Evolutionary conservation across 192 early-diverging fungal genomes (phyloP), one percentile per base, ranked within the genome.

Genomic region (Podila clonocystis): DNA sequence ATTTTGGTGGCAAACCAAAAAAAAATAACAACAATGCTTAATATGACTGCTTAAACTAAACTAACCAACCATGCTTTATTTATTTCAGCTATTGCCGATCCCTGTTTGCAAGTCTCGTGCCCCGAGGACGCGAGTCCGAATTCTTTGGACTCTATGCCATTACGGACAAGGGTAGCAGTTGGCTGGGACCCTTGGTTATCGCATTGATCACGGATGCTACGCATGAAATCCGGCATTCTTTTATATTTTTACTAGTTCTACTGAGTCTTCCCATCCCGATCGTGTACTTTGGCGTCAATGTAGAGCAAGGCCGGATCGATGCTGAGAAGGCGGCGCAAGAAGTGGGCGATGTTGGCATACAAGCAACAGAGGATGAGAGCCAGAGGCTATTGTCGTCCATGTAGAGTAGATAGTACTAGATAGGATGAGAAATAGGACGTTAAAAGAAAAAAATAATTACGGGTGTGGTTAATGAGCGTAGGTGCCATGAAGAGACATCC

Each of bases 101-200:
- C 22, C 65, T 91, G 70, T 92, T 88, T 74, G 79, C 85, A 13
- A 88, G 89, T 55, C 75, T 93, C 30, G 58, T 90, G 0, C 91
- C 91, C 1, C 82, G 73, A 20, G 91, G 91, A 7, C 65, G 75
- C 28, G 91, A 93, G 72, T 79, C 89, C 6, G 87, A 91, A 74
- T 91, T 93, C 73, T 93, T 91, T 70, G 85, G 84, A 5, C 69
- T 93, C 28, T 93, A 89, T 79, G 89, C 85, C 1, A 80, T 89
- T 34, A 91, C 90, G 7, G 91, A 93, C 77, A 91, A 92, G 68
- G 91, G 92, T 9, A 83, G 83, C 11, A 80, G 86, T 19, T 92
- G 91, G 91, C 75, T 94, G 3, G 91, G 91, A 24, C 91, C 91
- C 11, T 67, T 91, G 57, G 83, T 89, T 9, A 85, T 90, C 20